Evolutionary conservation across 2,329 filamentous ascomycete species (phyloP).

Genomic region (Beauveria varroae): DNA sequence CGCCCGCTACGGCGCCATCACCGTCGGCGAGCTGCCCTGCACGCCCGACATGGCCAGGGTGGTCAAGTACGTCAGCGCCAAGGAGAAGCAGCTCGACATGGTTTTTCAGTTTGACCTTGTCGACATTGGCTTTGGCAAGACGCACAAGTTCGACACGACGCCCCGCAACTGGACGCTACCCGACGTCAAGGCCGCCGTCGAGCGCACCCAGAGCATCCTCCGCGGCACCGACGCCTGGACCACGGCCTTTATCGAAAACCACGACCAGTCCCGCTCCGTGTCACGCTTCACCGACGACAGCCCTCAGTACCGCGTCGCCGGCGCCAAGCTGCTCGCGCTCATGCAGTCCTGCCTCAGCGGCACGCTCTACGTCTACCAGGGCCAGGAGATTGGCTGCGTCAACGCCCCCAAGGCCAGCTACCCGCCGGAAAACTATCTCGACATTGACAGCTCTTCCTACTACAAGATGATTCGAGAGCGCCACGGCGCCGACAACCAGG

Average conservation of each 20-base stretch:
- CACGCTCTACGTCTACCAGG: slow-evolving; percentile 60
- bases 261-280: slow-evolving; percentile 54
- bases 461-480: slow-evolving; percentile 24
- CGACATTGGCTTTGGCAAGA: slow-evolving; percentile 47
- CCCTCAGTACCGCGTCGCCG: slow-evolving; percentile 37
- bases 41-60: slow-evolving; percentile 52
- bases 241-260: slow-evolving; percentile 57
- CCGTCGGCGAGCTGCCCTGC: slow-evolving; percentile 60
- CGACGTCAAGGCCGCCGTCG: slow-evolving; percentile 39
- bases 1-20: slow-evolving; percentile 56
- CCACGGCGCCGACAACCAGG: slow-evolving; percentile 20
- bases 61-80: slow-evolving; percentile 50
- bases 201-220: slow-evolving; percentile 44
- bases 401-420: slow-evolving; percentile 52
- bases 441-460: slow-evolving; percentile 41
- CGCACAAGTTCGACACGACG: slow-evolving; percentile 45
- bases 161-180: slow-evolving; percentile 37
- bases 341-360: slow-evolving; percentile 46
- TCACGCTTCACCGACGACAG: slow-evolving; percentile 45
- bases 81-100: slow-evolving; percentile 58
- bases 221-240: slow-evolving; percentile 53
- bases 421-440: slow-evolving; percentile 48
- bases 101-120: slow-evolving; percentile 62
- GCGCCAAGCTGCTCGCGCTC: slow-evolving; percentile 53
- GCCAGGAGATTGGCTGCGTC: slow-evolving; percentile 58